Conservation (phyloP, 805 yeast species). For the Clavispora vitiphila region DNA sequence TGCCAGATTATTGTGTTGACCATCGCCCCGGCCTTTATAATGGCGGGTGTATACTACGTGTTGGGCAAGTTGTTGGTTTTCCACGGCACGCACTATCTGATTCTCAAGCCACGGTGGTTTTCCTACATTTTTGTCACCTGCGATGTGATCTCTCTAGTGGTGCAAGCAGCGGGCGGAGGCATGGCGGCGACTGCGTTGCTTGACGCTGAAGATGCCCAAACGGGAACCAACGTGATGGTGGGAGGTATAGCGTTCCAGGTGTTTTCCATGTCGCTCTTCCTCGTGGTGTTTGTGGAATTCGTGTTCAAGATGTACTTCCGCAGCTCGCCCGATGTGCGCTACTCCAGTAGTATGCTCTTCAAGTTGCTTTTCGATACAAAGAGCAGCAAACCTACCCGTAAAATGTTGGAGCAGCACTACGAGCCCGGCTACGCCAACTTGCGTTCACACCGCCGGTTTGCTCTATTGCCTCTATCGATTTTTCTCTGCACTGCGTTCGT, state of each 20-base stretch:
- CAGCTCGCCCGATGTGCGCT: conserved; percentile 1
- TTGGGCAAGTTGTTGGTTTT: conserved; percentile 9
- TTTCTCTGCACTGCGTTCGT: conserved; percentile 2
- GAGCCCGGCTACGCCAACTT: conserved; percentile 3
- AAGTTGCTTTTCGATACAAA: conserved; percentile 5
- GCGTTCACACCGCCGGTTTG: conserved; percentile 3
- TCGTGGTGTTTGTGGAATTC: not conserved
- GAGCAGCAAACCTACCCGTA: not conserved
- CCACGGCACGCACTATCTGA: conserved; percentile 4
- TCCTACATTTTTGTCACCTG: conserved; percentile 11
- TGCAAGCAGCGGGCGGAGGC: conserved; percentile 80
- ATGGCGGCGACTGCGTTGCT: conserved; percentile 40
- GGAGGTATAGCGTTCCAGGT: conserved; percentile 4
- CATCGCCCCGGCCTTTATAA: conserved; percentile 11
- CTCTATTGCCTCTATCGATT: conserved; percentile 6
- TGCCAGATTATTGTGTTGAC: conserved; percentile 8
- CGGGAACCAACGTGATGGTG: conserved; percentile 1
- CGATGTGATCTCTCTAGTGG: conserved; percentile 27
- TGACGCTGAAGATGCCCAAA: not conserved
- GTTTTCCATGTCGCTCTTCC: conserved; percentile 1
- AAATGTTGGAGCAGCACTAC: conserved; percentile 7
- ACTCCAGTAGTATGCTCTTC: conserved; percentile 2
- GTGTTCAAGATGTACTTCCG: conserved; percentile 1
- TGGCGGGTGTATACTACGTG: conserved; percentile 12
- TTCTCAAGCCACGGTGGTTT: conserved; percentile 11